Conservation (phyloP, 352 stramenopile genomes). For the Aphanomyces astaci region DNA sequence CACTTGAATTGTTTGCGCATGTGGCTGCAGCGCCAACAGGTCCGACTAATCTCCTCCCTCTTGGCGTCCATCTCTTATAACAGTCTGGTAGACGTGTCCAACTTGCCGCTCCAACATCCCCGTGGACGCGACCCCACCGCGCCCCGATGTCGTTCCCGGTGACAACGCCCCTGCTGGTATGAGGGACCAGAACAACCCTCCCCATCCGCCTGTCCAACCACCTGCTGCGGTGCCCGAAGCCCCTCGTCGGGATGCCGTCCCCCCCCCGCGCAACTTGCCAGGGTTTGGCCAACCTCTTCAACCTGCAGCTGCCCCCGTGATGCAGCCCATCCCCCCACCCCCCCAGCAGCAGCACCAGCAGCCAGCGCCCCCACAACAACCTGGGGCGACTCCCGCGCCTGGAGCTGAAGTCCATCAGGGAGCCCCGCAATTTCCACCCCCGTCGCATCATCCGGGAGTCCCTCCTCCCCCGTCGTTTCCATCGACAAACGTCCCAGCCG, state of each 20-base stretch:
- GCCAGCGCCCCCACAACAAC: too few species aligned
- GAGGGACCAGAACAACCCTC: neutral
- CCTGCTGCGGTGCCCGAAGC: too few species aligned
- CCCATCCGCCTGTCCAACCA: neutral
- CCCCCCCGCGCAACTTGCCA: neutral
- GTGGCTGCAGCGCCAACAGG: constrained; percentile 97
- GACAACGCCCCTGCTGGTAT: neutral
- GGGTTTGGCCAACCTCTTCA: neutral
- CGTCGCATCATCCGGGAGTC: neutral
- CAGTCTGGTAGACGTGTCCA: constrained; percentile 76
- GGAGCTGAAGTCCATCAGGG: too few species aligned
- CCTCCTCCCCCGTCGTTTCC: too few species aligned
- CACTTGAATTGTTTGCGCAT: constrained; percentile 96
- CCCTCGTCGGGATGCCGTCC: too few species aligned
- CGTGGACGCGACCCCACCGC: constrained; percentile 32
- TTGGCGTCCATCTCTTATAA: neutral
- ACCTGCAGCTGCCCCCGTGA: neutral
- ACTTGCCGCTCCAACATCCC: constrained; percentile 95
- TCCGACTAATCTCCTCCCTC: constrained; percentile 15
- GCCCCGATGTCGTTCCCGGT: constrained; percentile 33
- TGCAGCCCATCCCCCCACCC: neutral
- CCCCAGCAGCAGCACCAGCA: too few species aligned
- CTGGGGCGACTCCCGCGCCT: neutral
- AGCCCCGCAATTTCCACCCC: too few species aligned
- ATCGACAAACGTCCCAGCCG: too few species aligned